Base-by-base conservation (phyloP, 805 yeast species). In the Metschnikowia picachoensis region DNA sequence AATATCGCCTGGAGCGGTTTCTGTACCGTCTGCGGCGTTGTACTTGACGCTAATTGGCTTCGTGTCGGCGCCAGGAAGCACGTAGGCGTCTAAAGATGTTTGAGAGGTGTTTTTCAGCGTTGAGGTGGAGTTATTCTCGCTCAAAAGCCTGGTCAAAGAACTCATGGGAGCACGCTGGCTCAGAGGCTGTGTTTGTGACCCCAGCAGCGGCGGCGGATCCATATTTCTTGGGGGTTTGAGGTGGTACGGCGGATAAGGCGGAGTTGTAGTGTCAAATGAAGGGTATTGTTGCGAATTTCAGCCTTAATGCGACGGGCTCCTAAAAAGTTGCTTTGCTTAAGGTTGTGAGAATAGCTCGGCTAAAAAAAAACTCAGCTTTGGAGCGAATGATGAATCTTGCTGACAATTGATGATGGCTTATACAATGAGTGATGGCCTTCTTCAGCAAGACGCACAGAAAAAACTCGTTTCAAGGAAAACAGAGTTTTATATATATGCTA, bases 131-230 rank as follows among this genome's bases (percentile, higher is more conserved):
- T 59, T 60, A 30, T 67, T 64, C 43, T 67, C 72, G 46, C 65
- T 65, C 49, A 68, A 57, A 14, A 68, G 64, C 43, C 69, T 55
- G n/a, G 73, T 68, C 52, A 68, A 61, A 16, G 72, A 64, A 44
- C 66, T 60, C 35, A 68, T 59, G 30, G 72, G 68, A 51, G 59
- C 62, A 27, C 49, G 44, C 10, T 49, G 39, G 37, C 37, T 35
- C 52, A 25, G 35, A 20, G 33, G 34, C 12, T 17, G 37, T 17
- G 37, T 11, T 15, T 14, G 37, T 17, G 25, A 20, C 30, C 12
- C 32, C 16, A 37, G 43, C 30, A 37, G 34, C 30, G 17, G 35
- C 16, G 39, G 43, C 30, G 40, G 34, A 37, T 49, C 53, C 53
- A 49, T 51, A 13, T 25, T 38, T 41, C 45, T 37, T 12, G 46